Conservation (phyloP, 495 filamentous ascomycete genomes). For the Alectoria sarmentosa region DNA sequence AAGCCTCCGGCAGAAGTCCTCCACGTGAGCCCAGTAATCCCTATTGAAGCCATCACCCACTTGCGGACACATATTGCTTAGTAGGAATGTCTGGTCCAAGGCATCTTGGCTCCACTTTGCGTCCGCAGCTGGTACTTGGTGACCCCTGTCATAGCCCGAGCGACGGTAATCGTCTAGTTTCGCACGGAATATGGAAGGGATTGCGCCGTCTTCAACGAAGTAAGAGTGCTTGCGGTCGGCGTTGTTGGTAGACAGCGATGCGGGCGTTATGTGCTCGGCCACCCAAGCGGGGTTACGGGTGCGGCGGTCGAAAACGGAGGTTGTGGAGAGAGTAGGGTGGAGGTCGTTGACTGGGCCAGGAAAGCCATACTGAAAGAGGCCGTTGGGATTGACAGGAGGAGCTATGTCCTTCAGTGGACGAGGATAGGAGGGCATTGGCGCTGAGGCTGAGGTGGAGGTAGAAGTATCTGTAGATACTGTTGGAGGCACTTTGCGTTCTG, state of each 20-base stretch:
- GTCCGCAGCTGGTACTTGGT: constrained; percentile 91
- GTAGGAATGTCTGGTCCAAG: constrained; percentile 87
- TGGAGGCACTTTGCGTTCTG: constrained; percentile 39
- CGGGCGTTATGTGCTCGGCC: constrained; percentile 93
- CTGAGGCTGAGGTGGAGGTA: constrained; percentile 25
- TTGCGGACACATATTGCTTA: constrained; percentile 96
- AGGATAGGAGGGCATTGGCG: constrained; percentile 34
- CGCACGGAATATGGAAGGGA: constrained; percentile 83
- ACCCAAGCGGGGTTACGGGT: constrained; percentile 93
- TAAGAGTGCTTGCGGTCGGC: constrained; percentile 77
- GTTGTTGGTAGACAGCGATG: constrained; percentile 63
- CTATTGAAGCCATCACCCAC: constrained; percentile 97
- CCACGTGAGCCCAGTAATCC: constrained; percentile 98
- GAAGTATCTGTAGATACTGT: constrained; percentile 19
- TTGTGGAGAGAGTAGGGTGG: constrained; percentile 60
- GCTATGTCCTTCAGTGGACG: constrained; percentile 34
- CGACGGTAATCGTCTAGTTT: constrained; percentile 89
- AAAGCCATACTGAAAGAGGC: constrained; percentile 95
- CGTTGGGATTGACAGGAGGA: constrained; percentile 71
- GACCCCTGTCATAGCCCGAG: constrained; percentile 68
- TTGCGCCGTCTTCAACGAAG: constrained; percentile 72
- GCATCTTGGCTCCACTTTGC: constrained; percentile 91
- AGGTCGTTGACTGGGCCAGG: constrained; percentile 85
- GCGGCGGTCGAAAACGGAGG: constrained; percentile 86
- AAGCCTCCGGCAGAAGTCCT: constrained; percentile 87